These are phyloP conservation scores for Acanthamoeba triangularis DNA, from an alignment of 208 protist genomes.

Conservation along the genomic window DNA sequence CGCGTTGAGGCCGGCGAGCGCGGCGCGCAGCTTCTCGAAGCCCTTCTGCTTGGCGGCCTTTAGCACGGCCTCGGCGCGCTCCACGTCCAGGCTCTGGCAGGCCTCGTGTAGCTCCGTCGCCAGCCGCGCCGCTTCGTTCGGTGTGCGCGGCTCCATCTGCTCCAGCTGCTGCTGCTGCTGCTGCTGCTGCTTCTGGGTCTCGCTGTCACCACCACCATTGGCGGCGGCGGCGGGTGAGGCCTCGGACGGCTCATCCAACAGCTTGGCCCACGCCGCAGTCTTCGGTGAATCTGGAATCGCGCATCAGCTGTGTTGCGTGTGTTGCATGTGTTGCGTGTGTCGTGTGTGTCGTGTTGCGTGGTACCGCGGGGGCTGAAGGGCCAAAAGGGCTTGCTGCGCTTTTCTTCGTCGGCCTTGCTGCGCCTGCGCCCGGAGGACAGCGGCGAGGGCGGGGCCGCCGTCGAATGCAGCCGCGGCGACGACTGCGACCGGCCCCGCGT, in stretches of 20 bases:
- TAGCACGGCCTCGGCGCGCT: neutral
- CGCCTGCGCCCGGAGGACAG: neutral
- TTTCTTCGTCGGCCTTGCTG: neutral
- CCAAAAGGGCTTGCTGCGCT: neutral
- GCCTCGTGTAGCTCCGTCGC: neutral
- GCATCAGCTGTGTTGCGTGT: too few species aligned
- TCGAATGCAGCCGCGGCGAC: neutral
- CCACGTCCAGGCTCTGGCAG: neutral
- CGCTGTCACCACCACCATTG: too few species aligned
- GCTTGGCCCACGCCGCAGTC: neutral
- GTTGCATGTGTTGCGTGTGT: too few species aligned
- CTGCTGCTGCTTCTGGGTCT: too few species aligned
- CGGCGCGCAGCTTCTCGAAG: neutral
- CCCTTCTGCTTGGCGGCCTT: constrained; percentile 18
- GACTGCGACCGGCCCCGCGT: neutral
- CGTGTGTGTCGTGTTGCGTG: too few species aligned
- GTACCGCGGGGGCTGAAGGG: constrained; percentile 4
- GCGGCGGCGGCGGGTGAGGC: neutral
- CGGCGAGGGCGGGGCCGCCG: neutral
- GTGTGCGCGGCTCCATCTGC: too few species aligned
- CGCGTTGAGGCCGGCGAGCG: neutral
- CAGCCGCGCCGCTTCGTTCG: neutral
- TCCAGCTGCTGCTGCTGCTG: too few species aligned
- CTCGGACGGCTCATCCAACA: neutral
- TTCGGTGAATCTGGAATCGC: neutral